Percentiles rank a stretch among this genome's conserved stretches.
Conservation (phyloP, 495 filamentous ascomycete genomes). For the Polyplosphaeria fusca region DNA sequence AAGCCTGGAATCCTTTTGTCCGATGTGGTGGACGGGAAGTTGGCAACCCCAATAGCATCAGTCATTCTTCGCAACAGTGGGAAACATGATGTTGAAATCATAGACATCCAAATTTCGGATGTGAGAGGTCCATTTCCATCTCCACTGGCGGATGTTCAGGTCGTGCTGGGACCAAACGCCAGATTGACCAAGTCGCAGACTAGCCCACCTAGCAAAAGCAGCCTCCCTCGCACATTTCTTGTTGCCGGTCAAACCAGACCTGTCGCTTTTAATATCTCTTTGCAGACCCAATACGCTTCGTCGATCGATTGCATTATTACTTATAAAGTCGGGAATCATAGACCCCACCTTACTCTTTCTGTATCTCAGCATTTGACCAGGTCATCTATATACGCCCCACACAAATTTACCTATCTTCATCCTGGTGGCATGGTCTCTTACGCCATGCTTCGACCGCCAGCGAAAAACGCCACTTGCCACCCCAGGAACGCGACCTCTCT, state of each 20-base stretch:
- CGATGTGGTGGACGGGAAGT: conserved; percentile 47
- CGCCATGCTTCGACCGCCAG: conserved; percentile 57
- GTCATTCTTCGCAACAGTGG: conserved; percentile 50
- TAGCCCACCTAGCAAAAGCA: background rate
- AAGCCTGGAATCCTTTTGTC: conserved; percentile 45
- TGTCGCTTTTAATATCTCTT: conserved; percentile 29
- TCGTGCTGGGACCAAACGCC: conserved; percentile 1
- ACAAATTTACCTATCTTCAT: conserved; percentile 57
- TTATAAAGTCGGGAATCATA: conserved; percentile 11
- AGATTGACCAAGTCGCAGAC: conserved; percentile 16
- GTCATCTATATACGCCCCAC: conserved; percentile 44
- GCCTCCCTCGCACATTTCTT: conserved; percentile 10
- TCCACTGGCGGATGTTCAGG: background rate
- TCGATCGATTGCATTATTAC: conserved; percentile 21
- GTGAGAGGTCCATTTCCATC: conserved; percentile 41
- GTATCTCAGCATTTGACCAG: conserved; percentile 26
- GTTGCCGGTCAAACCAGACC: conserved; percentile 34
- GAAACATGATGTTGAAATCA: conserved; percentile 41
- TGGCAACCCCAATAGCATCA: conserved; percentile 49
- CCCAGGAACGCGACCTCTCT: conserved; percentile 17
- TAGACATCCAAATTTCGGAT: conserved; percentile 33
- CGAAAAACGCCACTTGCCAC: conserved; percentile 41
- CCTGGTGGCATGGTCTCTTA: conserved; percentile 59
- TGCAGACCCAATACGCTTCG: conserved; percentile 16
- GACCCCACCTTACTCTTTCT: background rate